Evolutionary conservation across 2,329 filamentous ascomycete species (phyloP).

Genomic region (Apiospora koreana): DNA sequence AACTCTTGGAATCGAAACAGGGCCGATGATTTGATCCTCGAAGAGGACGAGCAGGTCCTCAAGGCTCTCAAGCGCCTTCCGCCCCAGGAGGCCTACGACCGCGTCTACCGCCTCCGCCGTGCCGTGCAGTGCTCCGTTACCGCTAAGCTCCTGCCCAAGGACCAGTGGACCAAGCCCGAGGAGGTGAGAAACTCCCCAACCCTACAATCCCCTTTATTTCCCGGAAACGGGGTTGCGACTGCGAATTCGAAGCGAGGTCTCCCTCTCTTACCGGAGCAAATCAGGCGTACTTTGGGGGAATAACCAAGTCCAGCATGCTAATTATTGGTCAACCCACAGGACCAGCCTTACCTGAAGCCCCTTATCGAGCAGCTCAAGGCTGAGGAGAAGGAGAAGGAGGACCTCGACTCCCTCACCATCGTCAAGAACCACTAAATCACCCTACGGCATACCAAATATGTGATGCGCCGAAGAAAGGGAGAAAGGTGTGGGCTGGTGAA

Average conservation of each 20-base stretch:
- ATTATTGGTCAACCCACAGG: slow-evolving; percentile 34
- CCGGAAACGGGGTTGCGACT: not conserved
- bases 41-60: slow-evolving; percentile 87
- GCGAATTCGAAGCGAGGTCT: not conserved
- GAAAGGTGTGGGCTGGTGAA: not conserved
- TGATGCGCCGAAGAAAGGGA: not conserved
- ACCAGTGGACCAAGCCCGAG: slow-evolving; percentile 60
- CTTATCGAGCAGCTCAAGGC: slow-evolving; percentile 53
- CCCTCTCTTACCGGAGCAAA: not conserved
- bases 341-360: slow-evolving; percentile 52
- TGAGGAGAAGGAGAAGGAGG: slow-evolving; percentile 52
- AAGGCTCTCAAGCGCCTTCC: slow-evolving; percentile 87
- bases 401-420: slow-evolving; percentile 34
- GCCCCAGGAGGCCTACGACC: slow-evolving; percentile 91
- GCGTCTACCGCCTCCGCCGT: slow-evolving; percentile 94
- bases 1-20: slow-evolving; percentile 45
- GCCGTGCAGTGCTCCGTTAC: slow-evolving; percentile 76
- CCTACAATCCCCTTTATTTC: not conserved
- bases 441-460: not conserved
- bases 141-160: slow-evolving; percentile 65
- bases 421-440: slow-evolving; percentile 29
- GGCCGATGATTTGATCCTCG: slow-evolving; percentile 90
- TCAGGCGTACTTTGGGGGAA: not conserved
- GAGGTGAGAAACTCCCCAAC: slow-evolving; percentile 39
- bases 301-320: not conserved